Conservation (phyloP, 1,284 basidiomycete species). For the Apiotrichum siamense region DNA sequence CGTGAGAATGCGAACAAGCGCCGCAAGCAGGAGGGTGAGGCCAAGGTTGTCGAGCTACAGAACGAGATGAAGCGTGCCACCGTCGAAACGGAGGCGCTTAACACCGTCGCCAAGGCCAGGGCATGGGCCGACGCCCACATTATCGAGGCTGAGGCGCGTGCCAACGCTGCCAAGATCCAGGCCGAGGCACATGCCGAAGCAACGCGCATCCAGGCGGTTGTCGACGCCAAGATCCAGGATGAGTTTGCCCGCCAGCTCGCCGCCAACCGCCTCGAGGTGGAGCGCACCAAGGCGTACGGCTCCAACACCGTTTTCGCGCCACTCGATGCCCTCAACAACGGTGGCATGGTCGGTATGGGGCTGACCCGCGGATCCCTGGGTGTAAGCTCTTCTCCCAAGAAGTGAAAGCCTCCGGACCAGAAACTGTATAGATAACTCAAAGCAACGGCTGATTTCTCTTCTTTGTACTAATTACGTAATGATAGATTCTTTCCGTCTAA, state of each 20-base stretch:
- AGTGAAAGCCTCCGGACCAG: not conserved
- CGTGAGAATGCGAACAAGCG: slow-evolving; percentile 15
- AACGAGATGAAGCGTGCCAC: slow-evolving; percentile 12
- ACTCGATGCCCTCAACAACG: slow-evolving; percentile 8
- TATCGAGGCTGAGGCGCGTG: slow-evolving; percentile 13
- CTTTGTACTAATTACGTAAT: too few species aligned
- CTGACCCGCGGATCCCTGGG: not conserved
- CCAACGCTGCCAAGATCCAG: slow-evolving; percentile 8
- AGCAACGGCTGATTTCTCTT: too few species aligned
- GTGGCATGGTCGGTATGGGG: slow-evolving; percentile 13
- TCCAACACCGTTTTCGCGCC: slow-evolving; percentile 11
- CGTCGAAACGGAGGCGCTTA: slow-evolving; percentile 8
- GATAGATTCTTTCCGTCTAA: too few species aligned
- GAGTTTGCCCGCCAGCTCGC: slow-evolving; percentile 15
- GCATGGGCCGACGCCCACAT: slow-evolving; percentile 6
- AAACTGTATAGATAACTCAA: too few species aligned
- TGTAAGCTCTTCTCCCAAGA: too few species aligned
- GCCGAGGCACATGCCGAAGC: slow-evolving; percentile 13
- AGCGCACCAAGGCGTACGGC: slow-evolving; percentile 11
- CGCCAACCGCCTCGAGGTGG: slow-evolving; percentile 12
- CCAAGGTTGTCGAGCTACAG: slow-evolving; percentile 14
- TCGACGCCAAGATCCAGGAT: slow-evolving; percentile 9
- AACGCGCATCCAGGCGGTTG: slow-evolving; percentile 2
- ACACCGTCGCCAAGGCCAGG: slow-evolving; percentile 1
- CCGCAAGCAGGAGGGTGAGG: slow-evolving; percentile 13